Evolutionary conservation across 371 early-diverging fungal species (phyloP), one percentile per base, ranked within the genome.

Genomic region (Mortierella sp.): DNA sequence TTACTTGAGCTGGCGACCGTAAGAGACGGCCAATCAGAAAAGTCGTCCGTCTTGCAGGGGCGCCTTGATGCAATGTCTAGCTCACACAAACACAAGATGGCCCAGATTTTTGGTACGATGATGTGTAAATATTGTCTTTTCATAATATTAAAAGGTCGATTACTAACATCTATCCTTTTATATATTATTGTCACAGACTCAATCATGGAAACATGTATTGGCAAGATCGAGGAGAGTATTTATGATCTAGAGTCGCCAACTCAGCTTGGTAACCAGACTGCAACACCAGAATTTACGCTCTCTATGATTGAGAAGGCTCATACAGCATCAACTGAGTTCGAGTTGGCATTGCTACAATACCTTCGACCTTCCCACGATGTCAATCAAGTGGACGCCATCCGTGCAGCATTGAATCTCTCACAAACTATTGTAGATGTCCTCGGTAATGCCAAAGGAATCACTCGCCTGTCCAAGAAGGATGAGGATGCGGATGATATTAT

Each of bases 281-380:
- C 97, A 0, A 96, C 98, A 0, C 96, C 97, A 9, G 97, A 97
- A 83, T 93, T 96, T 74, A 94, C 94, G 1, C 84, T 97, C 36
- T 92, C 97, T 3, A 93, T 97, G 84, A 91, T 97, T 59, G 99
- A 98, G 79, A 93, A 94, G 77, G 92, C 92, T 1, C 91, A 92
- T 68, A 92, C 90, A 24, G 87, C 90, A 15, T 94, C 94, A 19
- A 91, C 92, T 22, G 96, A 96, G 64, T 94, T 98, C 65, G 90
- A 88, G 80, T 87, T 85, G 68, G 86, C 91, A 47, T 93, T 94
- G 86, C 92, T 88, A 74, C 87, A 89, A 16, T 94, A 93, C 72
- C 83, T 95, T 68, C 87, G 93, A 43, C 91, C 95, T 58, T 76
- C 77, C 4, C 69, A 81, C 36, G 77, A 83, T 13, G 90, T 92